Evolutionary conservation across 345 rosid genomes (phyloP), one percentile per base, ranked within the genome.

Genomic region (Eucalyptus marginata): DNA sequence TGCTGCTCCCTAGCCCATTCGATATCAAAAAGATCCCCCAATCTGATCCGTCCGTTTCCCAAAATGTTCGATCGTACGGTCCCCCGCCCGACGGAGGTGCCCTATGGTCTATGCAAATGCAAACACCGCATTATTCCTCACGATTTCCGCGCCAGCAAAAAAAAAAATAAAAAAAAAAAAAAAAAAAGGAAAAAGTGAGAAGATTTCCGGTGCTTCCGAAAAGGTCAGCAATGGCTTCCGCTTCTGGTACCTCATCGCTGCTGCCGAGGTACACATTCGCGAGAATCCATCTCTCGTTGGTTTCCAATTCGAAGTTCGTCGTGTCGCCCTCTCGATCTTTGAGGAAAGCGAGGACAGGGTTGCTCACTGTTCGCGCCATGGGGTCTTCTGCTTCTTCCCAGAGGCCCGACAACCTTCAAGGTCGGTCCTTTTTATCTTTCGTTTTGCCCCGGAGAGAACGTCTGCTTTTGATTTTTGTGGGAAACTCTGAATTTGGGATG

Each of bases 341-440:
- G 25, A 64, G 50, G 90, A 86, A 68, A 79, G 71, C 90, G 87
- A 86, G 90, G 87, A 86, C 86, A 90, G 33, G 89, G 66, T 85
- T 83, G 88, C 79, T 88, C 91, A 90, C 94, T 46, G 90, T 93
- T 88, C 91, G 91, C 50, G 91, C 97, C 24, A 96, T 97, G 99
- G 98, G 99, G 89, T 95, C 97, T 62, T 95, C 96, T 58, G 92
- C 93, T 89, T 97, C 99, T 91, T 96, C 99, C 59, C 98, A 90
- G 88, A 96, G 91, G 91, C 93, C 97, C 14, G 99, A 96, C 89
- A 92, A 90, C 88, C 8, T 86, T 89, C 93, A 88, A 91, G 95
- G 94, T 97, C 85, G 40, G 4, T 49, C 88, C 68, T 76, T 87
- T 86, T 51, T 52, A 88, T 14, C 50, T 24, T 50, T 40, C 43